Percentiles rank a stretch among this genome's conserved stretches.
Conservation (phyloP, 139 green algal genomes). For the Chlamydomonas sphaeroides region DNA sequence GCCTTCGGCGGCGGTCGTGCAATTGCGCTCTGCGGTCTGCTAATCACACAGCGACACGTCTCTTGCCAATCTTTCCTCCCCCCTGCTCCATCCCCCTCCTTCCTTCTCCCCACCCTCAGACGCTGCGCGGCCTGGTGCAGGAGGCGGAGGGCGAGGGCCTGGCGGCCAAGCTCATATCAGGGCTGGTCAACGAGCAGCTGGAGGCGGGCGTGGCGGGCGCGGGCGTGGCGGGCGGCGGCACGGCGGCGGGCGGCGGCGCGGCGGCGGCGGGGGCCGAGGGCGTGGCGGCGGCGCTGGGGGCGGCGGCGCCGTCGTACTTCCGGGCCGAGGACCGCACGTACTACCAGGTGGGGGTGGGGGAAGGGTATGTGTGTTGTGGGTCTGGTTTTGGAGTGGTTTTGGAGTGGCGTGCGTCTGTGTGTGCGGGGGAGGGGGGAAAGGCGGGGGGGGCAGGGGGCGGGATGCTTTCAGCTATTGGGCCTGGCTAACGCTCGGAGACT, state of each 20-base stretch:
- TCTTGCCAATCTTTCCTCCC: no score
- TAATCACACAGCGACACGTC: no score
- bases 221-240: background rate
- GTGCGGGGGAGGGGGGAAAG: no score
- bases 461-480: no score
- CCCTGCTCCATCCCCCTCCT: no score
- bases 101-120: constrained; percentile 28
- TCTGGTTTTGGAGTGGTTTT: background rate
- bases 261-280: constrained; percentile 59
- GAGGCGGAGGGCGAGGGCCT: constrained; percentile 65
- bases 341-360: constrained; percentile 64
- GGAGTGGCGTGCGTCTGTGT: no score
- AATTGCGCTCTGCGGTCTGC: background rate
- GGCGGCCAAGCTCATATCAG: constrained; percentile 72
- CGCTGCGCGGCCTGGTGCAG: constrained; percentile 72
- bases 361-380: background rate
- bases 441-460: no score
- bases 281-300: constrained; percentile 69
- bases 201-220: constrained; percentile 13
- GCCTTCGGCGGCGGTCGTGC: background rate
- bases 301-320: constrained; percentile 80
- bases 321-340: constrained; percentile 79
- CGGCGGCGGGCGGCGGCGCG: constrained; percentile 2
- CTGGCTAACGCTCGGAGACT: no score
- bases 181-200: constrained; percentile 76